A percentile compares a stretch with the other conserved stretches of the same genome.
These are phyloP conservation scores for Adansonia rubrostipa DNA, from an alignment of 441 rosid species.

Conservation along the genomic window DNA sequence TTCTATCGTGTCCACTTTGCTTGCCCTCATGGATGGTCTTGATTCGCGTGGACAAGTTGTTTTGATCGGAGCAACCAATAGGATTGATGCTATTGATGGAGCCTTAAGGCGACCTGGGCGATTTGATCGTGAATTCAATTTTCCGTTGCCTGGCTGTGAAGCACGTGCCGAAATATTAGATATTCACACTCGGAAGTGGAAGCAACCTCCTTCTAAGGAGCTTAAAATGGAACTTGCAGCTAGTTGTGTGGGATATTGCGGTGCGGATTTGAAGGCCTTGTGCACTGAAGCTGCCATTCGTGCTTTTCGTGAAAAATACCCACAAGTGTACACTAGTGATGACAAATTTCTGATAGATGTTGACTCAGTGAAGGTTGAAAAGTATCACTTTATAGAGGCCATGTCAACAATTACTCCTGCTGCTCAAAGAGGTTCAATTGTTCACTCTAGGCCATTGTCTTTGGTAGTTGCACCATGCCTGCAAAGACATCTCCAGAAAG, in stretches of 20 bases:
- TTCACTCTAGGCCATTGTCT: slow-evolving; percentile 95
- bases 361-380: slow-evolving; percentile 85
- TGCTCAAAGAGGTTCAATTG: slow-evolving; percentile 96
- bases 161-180: slow-evolving; percentile 97
- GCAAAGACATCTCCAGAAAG: slow-evolving; percentile 76
- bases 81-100: slow-evolving; percentile 99
- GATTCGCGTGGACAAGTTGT: slow-evolving; percentile 99
- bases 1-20: slow-evolving; percentile 97
- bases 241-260: slow-evolving; percentile 99
- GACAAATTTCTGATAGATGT: slow-evolving; percentile 97
- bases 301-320: slow-evolving; percentile 98
- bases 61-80: slow-evolving; percentile 98
- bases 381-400: slow-evolving; percentile 89
- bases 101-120: slow-evolving; percentile 99
- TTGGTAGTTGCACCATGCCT: slow-evolving; percentile 92
- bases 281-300: slow-evolving; percentile 99
- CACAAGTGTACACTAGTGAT: slow-evolving; percentile 98
- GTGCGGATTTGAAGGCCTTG: slow-evolving; percentile 97
- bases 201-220: slow-evolving; percentile 85
- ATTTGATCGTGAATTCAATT: slow-evolving; percentile 97
- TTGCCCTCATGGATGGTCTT: slow-evolving; percentile 99
- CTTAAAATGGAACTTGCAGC: slow-evolving; percentile 92
- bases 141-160: slow-evolving; percentile 97
- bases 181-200: slow-evolving; percentile 99
- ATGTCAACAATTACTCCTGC: slow-evolving; percentile 99